Base-by-base conservation (phyloP, 768 basidiomycete genomes). In the Lactarius trivialis region DNA sequence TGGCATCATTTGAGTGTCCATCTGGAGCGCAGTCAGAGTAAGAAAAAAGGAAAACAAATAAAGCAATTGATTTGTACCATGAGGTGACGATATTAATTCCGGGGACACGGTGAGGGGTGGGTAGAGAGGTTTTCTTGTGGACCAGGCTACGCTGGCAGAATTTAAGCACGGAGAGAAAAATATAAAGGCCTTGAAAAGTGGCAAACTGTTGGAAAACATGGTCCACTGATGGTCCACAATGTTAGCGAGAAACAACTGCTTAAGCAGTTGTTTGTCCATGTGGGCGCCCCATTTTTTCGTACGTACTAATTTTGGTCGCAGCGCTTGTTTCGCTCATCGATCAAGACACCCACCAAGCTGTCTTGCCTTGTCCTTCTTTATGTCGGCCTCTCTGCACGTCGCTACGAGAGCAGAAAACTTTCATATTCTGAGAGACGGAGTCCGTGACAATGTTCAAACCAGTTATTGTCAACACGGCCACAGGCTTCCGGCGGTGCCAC, bases 261-360 rank as follows among this genome's bases (percentile, higher is more conserved):
- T 70, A 73, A 72, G 70, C 68, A 71, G 56, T 77, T 77, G 77
- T 78, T 77, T 77, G 77, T 75, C 74, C 76, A 73, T 77, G 76
- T 77, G 76, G 77, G 76, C 68, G 75, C 74, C 57, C 41, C 41
- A 66, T 69, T 59, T 57, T 56, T 28, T 48, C 45, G 45, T 48
- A 55, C 24, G 63, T 63, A 61, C 70, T 73, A 71, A 65, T 74
- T 76, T 65, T 37, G 60, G 51, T 33, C 34, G 33, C 43, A 60
- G 55, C 63, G 55, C 58, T 64, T 55, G 54, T 52, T 33, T 33
- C 24, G 21, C n/a, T 17, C 34, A 65, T 54, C 53, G 53, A 65
- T 64, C 58, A 58, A n/a, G 56, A 59, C 57, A 63, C 62, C 39
- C 30, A 30, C 54, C 49, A 28, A 9, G 28, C 32, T 6, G 1